These are phyloP conservation scores for Ballota nigra DNA, from an alignment of 257 asterid species.

Conservation along the genomic window DNA sequence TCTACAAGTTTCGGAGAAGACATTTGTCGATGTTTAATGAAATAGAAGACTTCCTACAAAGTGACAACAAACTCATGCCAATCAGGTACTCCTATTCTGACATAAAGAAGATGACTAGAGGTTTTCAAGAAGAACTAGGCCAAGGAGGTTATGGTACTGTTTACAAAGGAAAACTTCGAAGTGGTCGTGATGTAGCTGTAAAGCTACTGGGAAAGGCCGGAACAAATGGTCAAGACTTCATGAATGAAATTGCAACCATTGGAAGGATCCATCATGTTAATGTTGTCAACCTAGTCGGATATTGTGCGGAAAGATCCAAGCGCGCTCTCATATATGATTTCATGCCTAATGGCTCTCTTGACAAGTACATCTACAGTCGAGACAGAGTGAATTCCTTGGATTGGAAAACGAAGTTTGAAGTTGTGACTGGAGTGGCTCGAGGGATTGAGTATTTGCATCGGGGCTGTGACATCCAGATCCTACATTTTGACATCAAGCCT, in stretches of 20 bases:
- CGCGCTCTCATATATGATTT: conserved; percentile 3
- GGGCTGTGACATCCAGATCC: conserved; percentile 30
- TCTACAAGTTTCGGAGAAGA: no score
- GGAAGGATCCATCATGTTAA: conserved; percentile 21
- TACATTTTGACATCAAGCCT: conserved; percentile 37
- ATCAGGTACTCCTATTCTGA: no score
- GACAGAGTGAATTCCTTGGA: not conserved
- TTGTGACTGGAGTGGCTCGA: conserved; percentile 33
- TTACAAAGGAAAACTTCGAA: conserved; percentile 25
- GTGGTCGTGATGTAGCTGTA: conserved; percentile 35
- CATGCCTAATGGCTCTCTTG: conserved; percentile 18
- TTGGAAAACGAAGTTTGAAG: conserved; percentile 25
- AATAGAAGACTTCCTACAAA: no score
- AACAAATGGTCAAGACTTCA: conserved; percentile 28
- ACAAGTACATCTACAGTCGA: not conserved
- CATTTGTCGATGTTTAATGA: no score
- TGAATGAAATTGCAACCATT: conserved; percentile 33
- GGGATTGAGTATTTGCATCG: conserved; percentile 34
- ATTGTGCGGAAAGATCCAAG: conserved; percentile 7
- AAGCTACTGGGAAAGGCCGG: conserved; percentile 20
- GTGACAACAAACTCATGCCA: no score
- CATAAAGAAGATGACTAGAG: no score
- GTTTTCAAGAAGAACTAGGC: no score
- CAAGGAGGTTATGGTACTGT: no score
- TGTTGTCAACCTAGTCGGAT: not conserved